Base-by-base conservation (phyloP, 257 asterid genomes). In the Fraxinus pennsylvanica region DNA sequence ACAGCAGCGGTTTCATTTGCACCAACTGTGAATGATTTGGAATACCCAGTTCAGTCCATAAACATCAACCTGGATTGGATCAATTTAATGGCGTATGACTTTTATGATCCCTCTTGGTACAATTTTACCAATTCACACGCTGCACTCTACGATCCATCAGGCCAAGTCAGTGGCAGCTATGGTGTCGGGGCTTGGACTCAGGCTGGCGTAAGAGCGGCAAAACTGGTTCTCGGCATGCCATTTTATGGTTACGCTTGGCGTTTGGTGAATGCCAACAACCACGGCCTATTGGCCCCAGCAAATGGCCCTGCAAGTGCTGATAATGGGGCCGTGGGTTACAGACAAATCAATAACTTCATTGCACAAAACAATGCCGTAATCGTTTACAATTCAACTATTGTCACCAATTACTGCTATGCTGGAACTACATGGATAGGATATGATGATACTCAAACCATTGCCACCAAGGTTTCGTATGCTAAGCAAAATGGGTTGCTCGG, bases 361-460 rank as follows among this genome's bases (percentile, higher is more conserved):
- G 32, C 72, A 7, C 80, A 77, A 75, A 84, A 77, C 5, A 61
- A 19, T 0, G 88, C 84, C 0, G 19, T 85, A 0, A 29, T 33
- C 3, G 76, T 75, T 22, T 82, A 84, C 50, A 80, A 88, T 63
- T 59, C 68, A 8, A 82, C 84, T 2, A 14, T 76, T 12, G 89
- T 83, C 17, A 54, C 86, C 7, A 73, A 89, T 75, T 89, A 89
- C 57, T 86, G 89, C 75, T 86, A 80, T 35, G 29, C 87, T 1
- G 91, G 88, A 19, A 84, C 82, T 1, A 83, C 87, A 0, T 89
- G 89, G 91, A 86, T 89, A 2, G 87, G 91, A 0, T 89, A 75
- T 27, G 93, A 89, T 27, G 91, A 83, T 61, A 63, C 41, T 12
- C 79, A 83, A 57, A 17, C 81, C 8, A 75, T 89, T 32, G 14